Evolutionary conservation across 805 yeast genomes (phyloP), one percentile per base, ranked within the genome.

Genomic region (Ogataea neopini): DNA sequence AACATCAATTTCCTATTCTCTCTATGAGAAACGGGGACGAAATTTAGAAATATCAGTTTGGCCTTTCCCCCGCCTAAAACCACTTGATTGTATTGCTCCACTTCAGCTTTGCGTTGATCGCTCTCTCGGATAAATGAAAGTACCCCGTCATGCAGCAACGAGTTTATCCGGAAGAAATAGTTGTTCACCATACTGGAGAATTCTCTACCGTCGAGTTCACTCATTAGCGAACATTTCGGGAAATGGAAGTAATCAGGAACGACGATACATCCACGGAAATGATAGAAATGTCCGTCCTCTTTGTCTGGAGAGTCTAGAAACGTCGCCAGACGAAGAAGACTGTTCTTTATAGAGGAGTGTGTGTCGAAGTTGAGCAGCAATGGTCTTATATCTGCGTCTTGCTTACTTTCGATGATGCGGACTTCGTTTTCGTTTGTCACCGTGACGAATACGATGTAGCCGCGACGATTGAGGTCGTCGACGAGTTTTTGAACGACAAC

Each of bases 401-500:
- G 75, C 48, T 86, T 87, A 50, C 70, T 77, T 50, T 76, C 78
- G 40, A 81, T 70, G 45, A 75, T 75, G 53, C 67, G 70, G 37
- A 72, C 62, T 51, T 84, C 88, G 52, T 72, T 74, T 23, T 82
- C 88, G 49, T 76, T 79, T n/a, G 78, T 63, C n/a, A 83, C 79
- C 0, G 95, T 83, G 52, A 88, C 73, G 61, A 84, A 88, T 3
- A 89, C 90, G 26, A 89, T 84, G 61, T 86, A 88, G 1, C 96
- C 96, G 45, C 96, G 71, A 38, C 76, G 76, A 53, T 87, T 90
- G 52, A 88, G 74, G 61, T 88, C 96, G 47, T 78, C 73, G 1
- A 90, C 87, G 25, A 88, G 68, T 43, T 83, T 72, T 48, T 87
- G 74, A 1, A 88, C 81, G 47, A 87, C 68, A 1, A 89, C 88